Conservation (phyloP, 768 basidiomycete species). For the Lyophyllum semitale region DNA sequence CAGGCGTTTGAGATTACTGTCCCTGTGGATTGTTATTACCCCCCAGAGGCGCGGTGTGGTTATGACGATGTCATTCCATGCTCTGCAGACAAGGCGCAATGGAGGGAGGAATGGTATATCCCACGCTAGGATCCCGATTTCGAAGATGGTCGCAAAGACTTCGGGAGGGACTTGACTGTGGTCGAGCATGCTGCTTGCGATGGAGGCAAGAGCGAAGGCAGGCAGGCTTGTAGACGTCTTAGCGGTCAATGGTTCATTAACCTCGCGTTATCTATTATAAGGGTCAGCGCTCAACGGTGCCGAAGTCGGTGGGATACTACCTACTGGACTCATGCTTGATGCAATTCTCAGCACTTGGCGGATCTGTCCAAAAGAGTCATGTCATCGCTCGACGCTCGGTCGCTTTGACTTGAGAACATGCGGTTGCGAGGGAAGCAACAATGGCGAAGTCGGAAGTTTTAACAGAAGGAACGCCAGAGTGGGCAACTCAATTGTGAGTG, state of each 20-base stretch:
- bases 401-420: no score
- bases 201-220: background rate
- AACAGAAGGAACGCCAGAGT: no score
- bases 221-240: background rate
- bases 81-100: slow-evolving; percentile 25
- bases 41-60: slow-evolving; percentile 35
- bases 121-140: slow-evolving; percentile 27
- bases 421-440: no score
- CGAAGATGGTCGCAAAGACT: slow-evolving; percentile 29
- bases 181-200: slow-evolving; percentile 12
- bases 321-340: no score
- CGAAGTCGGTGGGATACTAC: background rate
- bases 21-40: slow-evolving; percentile 22
- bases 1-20: slow-evolving; percentile 8
- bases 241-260: background rate
- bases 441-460: no score
- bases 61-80: slow-evolving; percentile 26
- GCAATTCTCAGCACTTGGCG: no score
- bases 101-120: slow-evolving; percentile 28
- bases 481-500: no score
- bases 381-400: no score
- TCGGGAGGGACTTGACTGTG: slow-evolving; percentile 26
- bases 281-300: background rate
- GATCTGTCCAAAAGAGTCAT: no score
- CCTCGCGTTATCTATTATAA: background rate